Conservation (phyloP, 1,284 basidiomycete genomes). For the Boletellus deceptivus region DNA sequence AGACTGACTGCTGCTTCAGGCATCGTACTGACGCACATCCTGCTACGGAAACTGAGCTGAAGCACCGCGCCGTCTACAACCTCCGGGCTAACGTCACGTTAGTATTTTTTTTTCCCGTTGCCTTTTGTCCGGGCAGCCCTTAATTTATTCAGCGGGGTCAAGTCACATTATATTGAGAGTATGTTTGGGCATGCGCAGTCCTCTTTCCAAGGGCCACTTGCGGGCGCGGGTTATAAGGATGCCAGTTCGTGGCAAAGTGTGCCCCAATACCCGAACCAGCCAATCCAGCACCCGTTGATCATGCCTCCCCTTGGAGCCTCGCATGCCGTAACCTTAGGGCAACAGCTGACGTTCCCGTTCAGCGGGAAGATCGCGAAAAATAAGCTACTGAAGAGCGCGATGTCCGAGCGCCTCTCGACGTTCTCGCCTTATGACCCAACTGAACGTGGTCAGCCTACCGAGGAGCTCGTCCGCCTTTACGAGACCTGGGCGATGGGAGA, state of each 20-base stretch:
- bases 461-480: conserved; percentile 33
- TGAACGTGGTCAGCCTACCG: conserved; percentile 33
- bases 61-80: neutral
- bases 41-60: neutral
- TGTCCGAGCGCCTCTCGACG: conserved; percentile 35
- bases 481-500: conserved; percentile 34
- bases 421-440: conserved; percentile 30
- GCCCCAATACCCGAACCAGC: conserved; percentile 18
- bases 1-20: neutral
- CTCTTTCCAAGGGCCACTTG: conserved; percentile 14
- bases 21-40: neutral
- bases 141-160: conserved; percentile 6
- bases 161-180: neutral
- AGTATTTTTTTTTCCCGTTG: conserved; percentile 2
- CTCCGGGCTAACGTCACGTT: conserved; percentile 2
- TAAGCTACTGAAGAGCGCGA: conserved; percentile 35
- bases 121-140: neutral
- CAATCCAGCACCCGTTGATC: conserved; percentile 10
- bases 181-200: conserved; percentile 17
- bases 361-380: conserved; percentile 32
- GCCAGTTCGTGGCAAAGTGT: conserved; percentile 7
- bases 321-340: conserved; percentile 21
- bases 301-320: conserved; percentile 18
- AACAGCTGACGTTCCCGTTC: conserved; percentile 30
- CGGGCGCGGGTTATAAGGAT: conserved; percentile 22